phyloP scores from a whole-genome alignment of 2,329 filamentous ascomycete species.

The Monosporascus sp. region DNA sequence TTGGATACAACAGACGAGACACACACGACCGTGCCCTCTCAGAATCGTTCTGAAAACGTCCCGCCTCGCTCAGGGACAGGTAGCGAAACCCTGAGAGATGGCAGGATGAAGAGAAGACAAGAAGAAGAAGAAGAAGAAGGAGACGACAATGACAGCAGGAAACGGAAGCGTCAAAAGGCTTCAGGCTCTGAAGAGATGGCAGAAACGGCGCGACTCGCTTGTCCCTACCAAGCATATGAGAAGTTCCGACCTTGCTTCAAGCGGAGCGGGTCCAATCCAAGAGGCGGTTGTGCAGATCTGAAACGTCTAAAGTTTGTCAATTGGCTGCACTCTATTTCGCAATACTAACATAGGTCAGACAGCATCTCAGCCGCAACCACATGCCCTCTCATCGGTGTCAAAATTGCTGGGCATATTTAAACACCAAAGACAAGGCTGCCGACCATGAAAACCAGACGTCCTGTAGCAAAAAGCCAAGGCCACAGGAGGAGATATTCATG shows the following conservation, averaged over 20 bases:
- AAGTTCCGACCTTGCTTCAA: slow-evolving; percentile 1
- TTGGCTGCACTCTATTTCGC: not conserved
- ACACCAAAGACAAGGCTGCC: not conserved
- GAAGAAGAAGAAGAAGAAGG: not conserved
- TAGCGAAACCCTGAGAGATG: not conserved
- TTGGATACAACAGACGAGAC: not conserved
- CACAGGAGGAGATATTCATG: slow-evolving; percentile 2
- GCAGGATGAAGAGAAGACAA: not conserved
- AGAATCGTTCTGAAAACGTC: not conserved
- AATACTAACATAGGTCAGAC: not conserved
- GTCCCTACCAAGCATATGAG: slow-evolving; percentile 7
- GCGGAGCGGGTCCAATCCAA: not conserved
- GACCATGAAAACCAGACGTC: not conserved
- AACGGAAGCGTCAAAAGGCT: not conserved
- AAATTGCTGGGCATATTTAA: slow-evolving; percentile 5
- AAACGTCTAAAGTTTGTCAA: slow-evolving; percentile 1
- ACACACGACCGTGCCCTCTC: not conserved
- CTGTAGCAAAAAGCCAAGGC: not conserved
- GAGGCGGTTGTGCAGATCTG: slow-evolving; percentile 4
- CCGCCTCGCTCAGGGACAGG: not conserved
- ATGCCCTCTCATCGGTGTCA: slow-evolving; percentile 3
- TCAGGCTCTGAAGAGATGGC: not conserved
- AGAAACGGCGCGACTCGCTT: not conserved
- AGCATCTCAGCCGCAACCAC: slow-evolving; percentile 6
- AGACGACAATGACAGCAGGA: not conserved